phyloP scores from a whole-genome alignment of 2,329 filamentous ascomycete genomes.

The Blumeriella jaapii region DNA sequence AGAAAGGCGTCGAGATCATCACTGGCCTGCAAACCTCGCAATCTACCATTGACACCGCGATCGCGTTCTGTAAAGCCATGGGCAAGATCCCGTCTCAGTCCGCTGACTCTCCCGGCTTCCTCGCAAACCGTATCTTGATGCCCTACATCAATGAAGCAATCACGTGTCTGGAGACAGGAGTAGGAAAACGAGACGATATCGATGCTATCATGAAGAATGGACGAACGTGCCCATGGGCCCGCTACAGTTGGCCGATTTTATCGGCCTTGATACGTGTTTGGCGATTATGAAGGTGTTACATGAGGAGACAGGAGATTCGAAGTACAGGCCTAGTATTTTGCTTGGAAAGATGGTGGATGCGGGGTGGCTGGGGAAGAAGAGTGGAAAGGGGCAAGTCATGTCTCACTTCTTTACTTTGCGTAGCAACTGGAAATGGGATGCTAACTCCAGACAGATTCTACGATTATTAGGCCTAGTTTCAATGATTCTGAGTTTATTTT shows the following conservation, averaged over 20 bases:
- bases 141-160: slow-evolving; percentile 98
- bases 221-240: slow-evolving; percentile 99
- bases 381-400: slow-evolving; percentile 57
- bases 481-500: too few species aligned
- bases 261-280: slow-evolving; percentile 89
- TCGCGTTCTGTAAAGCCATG: slow-evolving; percentile 83
- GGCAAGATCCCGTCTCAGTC: slow-evolving; percentile 84
- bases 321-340: slow-evolving; percentile 83
- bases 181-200: slow-evolving; percentile 83
- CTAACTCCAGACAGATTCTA: slow-evolving; percentile 24
- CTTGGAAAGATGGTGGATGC: slow-evolving; percentile 95
- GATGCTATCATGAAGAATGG: slow-evolving; percentile 98
- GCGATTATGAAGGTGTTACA: slow-evolving; percentile 96
- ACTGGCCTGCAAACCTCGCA: slow-evolving; percentile 82
- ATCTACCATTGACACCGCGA: slow-evolving; percentile 67
- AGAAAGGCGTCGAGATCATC: slow-evolving; percentile 97
- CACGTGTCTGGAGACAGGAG: slow-evolving; percentile 87
- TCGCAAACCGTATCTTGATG: slow-evolving; percentile 96
- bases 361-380: slow-evolving; percentile 96
- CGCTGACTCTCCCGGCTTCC: slow-evolving; percentile 83
- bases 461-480: slow-evolving; percentile 24
- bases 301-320: slow-evolving; percentile 84
- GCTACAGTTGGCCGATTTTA: slow-evolving; percentile 87
- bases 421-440: background rate
- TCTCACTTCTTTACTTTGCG: background rate